Evolutionary conservation across 371 early-diverging fungal genomes (phyloP).

Genomic region (Blakeslea trispora): DNA sequence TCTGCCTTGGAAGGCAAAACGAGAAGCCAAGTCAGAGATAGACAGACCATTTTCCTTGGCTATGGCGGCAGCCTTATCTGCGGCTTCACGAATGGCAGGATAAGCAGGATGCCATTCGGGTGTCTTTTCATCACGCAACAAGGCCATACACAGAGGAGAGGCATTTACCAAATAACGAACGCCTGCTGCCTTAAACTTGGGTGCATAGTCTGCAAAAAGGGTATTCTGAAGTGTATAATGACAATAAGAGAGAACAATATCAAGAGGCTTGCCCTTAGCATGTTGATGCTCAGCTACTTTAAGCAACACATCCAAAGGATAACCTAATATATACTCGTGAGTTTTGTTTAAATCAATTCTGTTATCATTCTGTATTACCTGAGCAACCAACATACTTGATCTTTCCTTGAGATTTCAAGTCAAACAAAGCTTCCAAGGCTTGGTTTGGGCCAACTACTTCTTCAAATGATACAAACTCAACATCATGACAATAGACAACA

Average conservation of each 20-base stretch:
- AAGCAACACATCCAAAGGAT: conserved; percentile 70
- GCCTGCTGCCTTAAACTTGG: conserved; percentile 58
- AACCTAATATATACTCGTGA: conserved; percentile 39
- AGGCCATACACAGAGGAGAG: conserved; percentile 80
- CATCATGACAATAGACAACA: conserved; percentile 76
- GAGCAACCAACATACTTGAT: conserved; percentile 76
- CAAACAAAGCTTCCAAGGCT: conserved; percentile 68
- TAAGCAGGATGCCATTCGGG: conserved; percentile 84
- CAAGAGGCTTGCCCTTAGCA: conserved; percentile 62
- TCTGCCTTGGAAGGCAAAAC: conserved; percentile 61
- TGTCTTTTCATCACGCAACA: conserved; percentile 59
- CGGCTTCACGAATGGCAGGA: conserved; percentile 54
- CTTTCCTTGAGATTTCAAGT: conserved; percentile 66
- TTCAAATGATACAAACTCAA: conserved; percentile 75
- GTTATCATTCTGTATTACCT: conserved; percentile 39
- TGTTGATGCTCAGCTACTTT: conserved; percentile 67
- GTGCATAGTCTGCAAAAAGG: conserved; percentile 55
- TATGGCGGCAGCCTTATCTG: conserved; percentile 46
- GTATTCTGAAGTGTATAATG: conserved; percentile 78
- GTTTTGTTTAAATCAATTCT: no score
- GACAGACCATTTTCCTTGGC: conserved; percentile 40
- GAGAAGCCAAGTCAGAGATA: conserved; percentile 65
- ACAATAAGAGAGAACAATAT: conserved; percentile 73
- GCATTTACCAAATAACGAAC: conserved; percentile 68
- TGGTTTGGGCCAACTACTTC: conserved; percentile 55